Base-by-base conservation (phyloP, 192 early-diverging fungal species). In the Pecoramyces ruminantium region DNA sequence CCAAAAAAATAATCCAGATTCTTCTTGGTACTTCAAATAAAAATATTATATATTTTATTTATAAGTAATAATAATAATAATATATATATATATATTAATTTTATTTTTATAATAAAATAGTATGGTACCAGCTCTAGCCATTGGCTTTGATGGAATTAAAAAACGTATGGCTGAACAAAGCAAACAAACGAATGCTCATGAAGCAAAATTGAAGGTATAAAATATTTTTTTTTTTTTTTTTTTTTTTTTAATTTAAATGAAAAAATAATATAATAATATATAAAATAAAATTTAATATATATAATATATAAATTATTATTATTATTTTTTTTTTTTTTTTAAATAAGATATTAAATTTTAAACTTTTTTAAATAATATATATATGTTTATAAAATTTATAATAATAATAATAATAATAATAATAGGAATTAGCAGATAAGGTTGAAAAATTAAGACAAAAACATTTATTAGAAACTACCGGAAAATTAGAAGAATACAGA, bases 101-200 rank as follows among this genome's bases (percentile, higher is more conserved):
- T n/a, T n/a, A n/a, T n/a, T n/a, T n/a, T n/a, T n/a, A n/a, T n/a
- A 3, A 25, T 12, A 79, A 42, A 81, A 28, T 83, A 94, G 93
- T 77, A 90, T 96, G 88, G 96, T 98, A 2, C 97, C 97, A 15
- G 95, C 94, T 16, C 83, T 96, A 12, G 96, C 95, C 6, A 88
- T 92, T 80, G 96, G 96, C 27, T 98, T 97, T 80, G 94, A 92
- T 11, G 96, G 96, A 79, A 84, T 98, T 25, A 90, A 95, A 78
- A 96, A 95, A 87, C 89, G 97, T 17, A 91, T 94, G 77, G 91
- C 91, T 29, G 85, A 89, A 78, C 96, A 97, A 85, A 87, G 93
- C 14, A 80, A 91, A 29, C 87, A 91, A 81, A 87, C 87, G 67
- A 85, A 92, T 77, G 87, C 89, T 39, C 93, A 95, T 84, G 86